Evolutionary conservation across 352 stramenopile genomes (phyloP), one percentile per base, ranked within the genome.

Genomic region (Elongisporangium prolatum): DNA sequence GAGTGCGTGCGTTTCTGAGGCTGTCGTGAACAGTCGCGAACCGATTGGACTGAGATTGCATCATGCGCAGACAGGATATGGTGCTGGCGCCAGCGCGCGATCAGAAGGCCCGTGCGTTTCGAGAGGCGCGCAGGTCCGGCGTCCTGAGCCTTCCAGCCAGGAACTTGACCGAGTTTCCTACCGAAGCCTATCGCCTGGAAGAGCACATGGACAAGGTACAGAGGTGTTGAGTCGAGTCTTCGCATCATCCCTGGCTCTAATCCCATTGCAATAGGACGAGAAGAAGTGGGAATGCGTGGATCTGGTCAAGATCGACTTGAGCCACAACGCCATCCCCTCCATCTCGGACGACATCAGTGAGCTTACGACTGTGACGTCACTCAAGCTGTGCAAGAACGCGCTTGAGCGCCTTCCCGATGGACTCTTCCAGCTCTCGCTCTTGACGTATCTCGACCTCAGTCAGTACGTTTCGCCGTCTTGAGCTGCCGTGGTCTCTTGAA

Each of bases 231-330:
- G 4, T 16, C 16, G 11, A n/a, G 21, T n/a, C n/a, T n/a, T n/a
- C n/a, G n/a, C n/a, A n/a, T n/a, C n/a, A n/a, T n/a, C n/a, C n/a
- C n/a, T n/a, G n/a, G n/a, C n/a, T n/a, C n/a, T n/a, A n/a, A 7
- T 0, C 18, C 11, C 51, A 18, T 18, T 0, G 24, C 16, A n/a
- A 22, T 49, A 86, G 76, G 84, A 93, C 21, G 84, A 93, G 59
- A 91, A 92, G 59, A 86, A 81, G 53, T 93, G 84, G 84, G 84
- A 93, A 60, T 93, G 84, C 57, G 77, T 92, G 21, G 84, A 92
- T 57, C 58, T 93, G 40, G 51, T 88, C 44, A 93, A 91, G 67
- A 74, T 91, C 25, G 84, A 93, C 48, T 60, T 93, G 54, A 93
- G 84, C 52, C 84, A 92, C 65, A 92, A 93, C 59, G 64, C 72